Percentiles rank a stretch among this genome's conserved stretches.
Evolutionary conservation across 352 stramenopile species (phyloP).

Genomic region (Pythium angustatum): DNA sequence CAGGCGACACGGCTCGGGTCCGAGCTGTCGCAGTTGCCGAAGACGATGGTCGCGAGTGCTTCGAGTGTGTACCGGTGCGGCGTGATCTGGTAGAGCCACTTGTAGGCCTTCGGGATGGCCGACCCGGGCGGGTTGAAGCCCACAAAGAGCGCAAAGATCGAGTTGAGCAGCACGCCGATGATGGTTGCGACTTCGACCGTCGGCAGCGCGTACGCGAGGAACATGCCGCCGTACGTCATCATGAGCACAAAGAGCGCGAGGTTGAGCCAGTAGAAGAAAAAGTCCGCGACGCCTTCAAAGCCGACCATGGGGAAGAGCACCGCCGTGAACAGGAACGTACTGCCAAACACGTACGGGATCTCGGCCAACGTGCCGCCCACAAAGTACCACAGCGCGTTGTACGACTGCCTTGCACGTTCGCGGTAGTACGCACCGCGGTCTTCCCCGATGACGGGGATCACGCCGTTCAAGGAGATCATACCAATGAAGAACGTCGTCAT

Average conservation of each 20-base stretch:
- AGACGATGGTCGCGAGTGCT: conserved; percentile 18
- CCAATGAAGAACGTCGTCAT: conserved; percentile 59
- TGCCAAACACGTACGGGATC: conserved; percentile 38
- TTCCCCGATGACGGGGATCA: conserved; percentile 25
- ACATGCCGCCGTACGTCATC: conserved; percentile 64
- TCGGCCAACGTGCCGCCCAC: conserved; percentile 68
- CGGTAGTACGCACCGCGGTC: conserved; percentile 71
- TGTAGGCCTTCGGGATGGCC: conserved; percentile 19
- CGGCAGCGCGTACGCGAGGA: conserved; percentile 47
- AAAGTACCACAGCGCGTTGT: conserved; percentile 57
- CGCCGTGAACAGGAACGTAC: conserved; percentile 28
- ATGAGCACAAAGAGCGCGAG: conserved; percentile 51
- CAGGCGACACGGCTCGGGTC: conserved; percentile 24
- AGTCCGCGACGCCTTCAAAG: conserved; percentile 20
- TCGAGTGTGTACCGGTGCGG: conserved; percentile 24
- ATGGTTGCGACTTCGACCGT: conserved; percentile 32
- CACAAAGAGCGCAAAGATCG: conserved; percentile 42
- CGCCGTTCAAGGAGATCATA: conserved; percentile 14
- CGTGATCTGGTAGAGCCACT: conserved; percentile 19
- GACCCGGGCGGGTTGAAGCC: conserved; percentile 35
- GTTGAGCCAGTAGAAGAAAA: conserved; percentile 60
- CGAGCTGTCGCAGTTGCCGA: conserved; percentile 27
- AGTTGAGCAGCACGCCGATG: conserved; percentile 33
- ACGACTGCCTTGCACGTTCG: conserved; percentile 65
- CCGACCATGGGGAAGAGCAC: conserved; percentile 38